These are phyloP conservation scores for Umbellularia californica DNA, from an alignment of 164 flowering plant genomes.

Conservation along the genomic window DNA sequence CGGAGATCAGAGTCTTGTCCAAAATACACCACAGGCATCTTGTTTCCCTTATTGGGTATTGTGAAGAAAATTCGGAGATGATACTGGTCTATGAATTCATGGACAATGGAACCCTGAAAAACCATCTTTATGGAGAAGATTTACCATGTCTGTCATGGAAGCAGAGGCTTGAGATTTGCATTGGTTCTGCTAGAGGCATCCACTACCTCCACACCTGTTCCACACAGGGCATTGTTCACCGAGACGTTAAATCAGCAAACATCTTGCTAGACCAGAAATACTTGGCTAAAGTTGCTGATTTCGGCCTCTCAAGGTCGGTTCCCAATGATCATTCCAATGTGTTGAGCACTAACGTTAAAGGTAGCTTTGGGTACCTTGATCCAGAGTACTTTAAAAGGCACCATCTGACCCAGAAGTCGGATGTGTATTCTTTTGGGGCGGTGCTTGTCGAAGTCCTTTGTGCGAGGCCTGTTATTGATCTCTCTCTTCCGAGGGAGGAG, in stretches of 20 bases:
- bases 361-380: slow-evolving; percentile 14
- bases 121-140: slow-evolving; percentile 15
- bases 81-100: slow-evolving; percentile 24
- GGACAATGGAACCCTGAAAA: slow-evolving; percentile 17
- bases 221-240: slow-evolving; percentile 5
- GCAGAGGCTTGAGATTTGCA: slow-evolving; percentile 16
- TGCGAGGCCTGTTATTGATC: slow-evolving; percentile 42
- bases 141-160: slow-evolving; percentile 19
- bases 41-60: slow-evolving; percentile 12
- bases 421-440: slow-evolving; percentile 13
- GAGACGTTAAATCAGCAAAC: slow-evolving; percentile 13
- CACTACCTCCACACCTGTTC: slow-evolving; percentile 16
- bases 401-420: slow-evolving; percentile 12
- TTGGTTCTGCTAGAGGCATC: slow-evolving; percentile 10
- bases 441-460: slow-evolving; percentile 35
- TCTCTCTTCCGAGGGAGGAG: slow-evolving; percentile 42
- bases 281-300: slow-evolving; percentile 11
- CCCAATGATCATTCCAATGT: slow-evolving; percentile 10
- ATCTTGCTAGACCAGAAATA: slow-evolving; percentile 8
- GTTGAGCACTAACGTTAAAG: slow-evolving; percentile 6
- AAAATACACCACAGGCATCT: slow-evolving; percentile 9
- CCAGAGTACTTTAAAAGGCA: slow-evolving; percentile 12
- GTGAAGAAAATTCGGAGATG: slow-evolving; percentile 15
- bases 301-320: slow-evolving; percentile 8
- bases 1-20: slow-evolving; percentile 1